These are phyloP conservation scores for Cryphonectria parasitica DNA, from an alignment of 2,329 filamentous ascomycete species.

Conservation along the genomic window DNA sequence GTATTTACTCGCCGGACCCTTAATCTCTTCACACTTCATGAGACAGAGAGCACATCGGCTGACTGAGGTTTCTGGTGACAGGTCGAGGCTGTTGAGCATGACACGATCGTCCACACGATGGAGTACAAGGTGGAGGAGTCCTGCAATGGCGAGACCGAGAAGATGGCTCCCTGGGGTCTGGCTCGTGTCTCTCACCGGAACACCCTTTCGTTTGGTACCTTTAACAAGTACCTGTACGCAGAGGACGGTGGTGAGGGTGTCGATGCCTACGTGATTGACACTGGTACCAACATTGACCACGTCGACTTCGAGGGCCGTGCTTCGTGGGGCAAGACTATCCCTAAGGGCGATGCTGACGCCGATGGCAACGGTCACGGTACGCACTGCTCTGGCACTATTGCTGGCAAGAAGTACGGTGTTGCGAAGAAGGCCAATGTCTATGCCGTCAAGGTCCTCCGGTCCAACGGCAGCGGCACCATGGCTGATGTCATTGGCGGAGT, in stretches of 20 bases:
- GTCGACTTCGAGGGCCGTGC: conserved; percentile 98
- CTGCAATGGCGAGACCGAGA: conserved; percentile 71
- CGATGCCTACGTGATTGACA: conserved; percentile 98
- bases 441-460: conserved; percentile 97
- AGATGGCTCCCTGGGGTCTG: conserved; percentile 96
- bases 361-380: conserved; percentile 99
- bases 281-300: conserved; percentile 90
- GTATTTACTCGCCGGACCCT: background rate
- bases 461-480: conserved; percentile 98
- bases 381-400: conserved; percentile 98
- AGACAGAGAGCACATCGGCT: conserved; percentile 2
- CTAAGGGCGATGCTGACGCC: conserved; percentile 77
- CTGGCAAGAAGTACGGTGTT: conserved; percentile 98
- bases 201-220: conserved; percentile 83
- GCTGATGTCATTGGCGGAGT: conserved; percentile 98
- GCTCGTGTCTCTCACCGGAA: conserved; percentile 97
- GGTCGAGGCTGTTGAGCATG: conserved; percentile 96
- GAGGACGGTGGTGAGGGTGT: conserved; percentile 93
- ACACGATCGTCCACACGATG: conserved; percentile 89
- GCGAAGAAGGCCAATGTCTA: conserved; percentile 98
- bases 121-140: conserved; percentile 46
- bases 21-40: background rate
- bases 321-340: conserved; percentile 96
- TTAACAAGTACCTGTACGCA: conserved; percentile 98
- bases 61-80: conserved; percentile 44